These are phyloP conservation scores for Sporothrix sp. DNA, from an alignment of 2,329 filamentous ascomycete species.

Conservation along the genomic window DNA sequence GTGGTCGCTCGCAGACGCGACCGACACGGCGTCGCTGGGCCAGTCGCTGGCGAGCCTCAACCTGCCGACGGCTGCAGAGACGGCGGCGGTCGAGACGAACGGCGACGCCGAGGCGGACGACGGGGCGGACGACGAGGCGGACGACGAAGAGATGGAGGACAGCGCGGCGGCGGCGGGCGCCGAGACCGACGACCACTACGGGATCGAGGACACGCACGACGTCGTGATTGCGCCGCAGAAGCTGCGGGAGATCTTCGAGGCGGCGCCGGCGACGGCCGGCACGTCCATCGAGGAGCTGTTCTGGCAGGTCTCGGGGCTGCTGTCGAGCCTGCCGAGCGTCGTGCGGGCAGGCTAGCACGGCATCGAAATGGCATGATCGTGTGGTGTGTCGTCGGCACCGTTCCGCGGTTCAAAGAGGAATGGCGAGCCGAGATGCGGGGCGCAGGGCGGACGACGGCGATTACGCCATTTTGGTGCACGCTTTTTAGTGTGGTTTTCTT, in stretches of 20 bases:
- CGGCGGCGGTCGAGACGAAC: slow-evolving; percentile 28
- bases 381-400: not conserved
- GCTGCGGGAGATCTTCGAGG: slow-evolving; percentile 60
- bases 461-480: slow-evolving; percentile 7
- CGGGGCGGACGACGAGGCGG: slow-evolving; percentile 24
- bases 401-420: not conserved
- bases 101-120: slow-evolving; percentile 18
- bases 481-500: slow-evolving; percentile 1
- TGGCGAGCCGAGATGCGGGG: slow-evolving; percentile 7
- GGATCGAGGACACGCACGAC: slow-evolving; percentile 36
- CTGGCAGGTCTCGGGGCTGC: slow-evolving; percentile 57
- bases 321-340: slow-evolving; percentile 30
- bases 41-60: slow-evolving; percentile 46
- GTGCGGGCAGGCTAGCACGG: not conserved
- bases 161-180: slow-evolving; percentile 31
- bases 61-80: slow-evolving; percentile 27
- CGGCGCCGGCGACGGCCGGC: slow-evolving; percentile 57
- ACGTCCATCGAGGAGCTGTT: slow-evolving; percentile 68
- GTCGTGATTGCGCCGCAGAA: slow-evolving; percentile 59
- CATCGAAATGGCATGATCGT: not conserved
- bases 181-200: slow-evolving; percentile 24
- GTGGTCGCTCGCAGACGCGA: slow-evolving; percentile 51
- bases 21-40: slow-evolving; percentile 43
- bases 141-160: slow-evolving; percentile 34
- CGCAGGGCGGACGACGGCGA: not conserved